These are phyloP conservation scores for Yarrowia porcina DNA, from an alignment of 805 yeast genomes.

Conservation along the genomic window DNA sequence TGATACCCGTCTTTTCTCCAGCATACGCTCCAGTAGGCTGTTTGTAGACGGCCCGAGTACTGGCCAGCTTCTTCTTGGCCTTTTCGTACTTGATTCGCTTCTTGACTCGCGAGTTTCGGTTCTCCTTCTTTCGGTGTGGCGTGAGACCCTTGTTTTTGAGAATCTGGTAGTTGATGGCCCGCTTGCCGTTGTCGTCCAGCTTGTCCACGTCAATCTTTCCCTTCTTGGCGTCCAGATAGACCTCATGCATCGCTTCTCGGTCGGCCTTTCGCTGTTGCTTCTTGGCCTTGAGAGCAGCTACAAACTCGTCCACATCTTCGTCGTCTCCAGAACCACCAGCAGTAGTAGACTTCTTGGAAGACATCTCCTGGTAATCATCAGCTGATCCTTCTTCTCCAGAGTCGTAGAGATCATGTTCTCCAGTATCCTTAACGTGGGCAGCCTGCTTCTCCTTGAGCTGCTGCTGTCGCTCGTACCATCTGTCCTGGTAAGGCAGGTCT, in stretches of 20 bases:
- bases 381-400: slow-evolving; percentile 47
- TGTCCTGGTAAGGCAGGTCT: slow-evolving; percentile 88
- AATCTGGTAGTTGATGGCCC: slow-evolving; percentile 93
- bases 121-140: slow-evolving; percentile 86
- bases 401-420: slow-evolving; percentile 28
- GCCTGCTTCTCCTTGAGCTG: slow-evolving; percentile 72
- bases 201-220: slow-evolving; percentile 72
- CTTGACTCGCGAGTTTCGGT: slow-evolving; percentile 94
- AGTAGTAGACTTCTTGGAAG: slow-evolving; percentile 30
- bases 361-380: slow-evolving; percentile 31
- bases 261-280: slow-evolving; percentile 50
- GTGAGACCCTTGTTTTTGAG: slow-evolving; percentile 95
- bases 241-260: slow-evolving; percentile 61
- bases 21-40: slow-evolving; percentile 72
- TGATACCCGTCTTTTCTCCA: slow-evolving; percentile 97
- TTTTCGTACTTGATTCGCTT: slow-evolving; percentile 95
- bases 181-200: slow-evolving; percentile 74
- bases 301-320: slow-evolving; percentile 53
- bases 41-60: slow-evolving; percentile 85
- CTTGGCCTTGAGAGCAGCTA: slow-evolving; percentile 51
- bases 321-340: slow-evolving; percentile 40
- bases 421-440: slow-evolving; percentile 50
- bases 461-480: slow-evolving; percentile 86
- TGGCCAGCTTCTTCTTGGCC: slow-evolving; percentile 89
- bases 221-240: slow-evolving; percentile 73